Conservation (phyloP, 441 rosid species). For the Eruca vesicaria region DNA sequence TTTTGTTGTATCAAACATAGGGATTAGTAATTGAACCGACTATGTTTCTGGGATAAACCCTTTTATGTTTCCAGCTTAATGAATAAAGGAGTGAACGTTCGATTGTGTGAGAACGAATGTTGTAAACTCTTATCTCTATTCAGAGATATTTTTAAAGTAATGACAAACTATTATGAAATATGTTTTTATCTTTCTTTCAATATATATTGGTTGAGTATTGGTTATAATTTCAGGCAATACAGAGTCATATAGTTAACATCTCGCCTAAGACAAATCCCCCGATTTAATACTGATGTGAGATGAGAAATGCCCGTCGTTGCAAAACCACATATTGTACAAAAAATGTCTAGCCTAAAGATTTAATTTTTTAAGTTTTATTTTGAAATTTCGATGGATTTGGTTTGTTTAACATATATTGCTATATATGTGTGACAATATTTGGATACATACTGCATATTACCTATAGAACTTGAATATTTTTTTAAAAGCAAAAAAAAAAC, state of each 20-base stretch:
- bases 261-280: background rate
- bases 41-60: background rate
- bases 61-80: too few species aligned
- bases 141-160: background rate
- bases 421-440: too few species aligned
- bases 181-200: background rate
- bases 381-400: too few species aligned
- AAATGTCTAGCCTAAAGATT: background rate
- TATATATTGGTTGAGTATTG: too few species aligned
- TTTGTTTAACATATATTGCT: too few species aligned
- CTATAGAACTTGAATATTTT: too few species aligned
- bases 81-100: too few species aligned
- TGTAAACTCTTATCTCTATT: background rate
- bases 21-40: background rate
- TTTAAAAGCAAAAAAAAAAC: too few species aligned
- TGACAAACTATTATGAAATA: background rate
- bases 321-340: too few species aligned
- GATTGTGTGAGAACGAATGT: background rate
- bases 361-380: too few species aligned
- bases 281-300: background rate
- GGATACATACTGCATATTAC: too few species aligned
- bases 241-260: background rate
- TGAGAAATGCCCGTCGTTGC: background rate
- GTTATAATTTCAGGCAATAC: background rate
- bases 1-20: background rate